Evolutionary conservation across 305 asterid genomes (phyloP).

Genomic region (Fraxinus dipetala): DNA sequence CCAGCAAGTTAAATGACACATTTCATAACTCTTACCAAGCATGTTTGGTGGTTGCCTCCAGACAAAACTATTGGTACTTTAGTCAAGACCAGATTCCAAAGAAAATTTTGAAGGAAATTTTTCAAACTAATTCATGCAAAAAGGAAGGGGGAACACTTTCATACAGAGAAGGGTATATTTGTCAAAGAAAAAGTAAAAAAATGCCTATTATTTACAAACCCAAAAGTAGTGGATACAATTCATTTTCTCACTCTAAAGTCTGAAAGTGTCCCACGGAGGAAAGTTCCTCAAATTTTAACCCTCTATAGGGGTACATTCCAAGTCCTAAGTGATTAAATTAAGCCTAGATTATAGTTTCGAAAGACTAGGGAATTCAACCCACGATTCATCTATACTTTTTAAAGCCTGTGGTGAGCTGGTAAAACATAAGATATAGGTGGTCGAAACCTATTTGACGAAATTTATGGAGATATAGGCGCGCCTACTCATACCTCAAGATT

Average conservation of each 20-base stretch:
- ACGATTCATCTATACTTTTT: neutral
- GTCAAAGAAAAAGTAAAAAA: neutral
- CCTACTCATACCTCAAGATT: conserved; percentile 63
- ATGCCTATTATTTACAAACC: neutral
- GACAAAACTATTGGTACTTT: neutral
- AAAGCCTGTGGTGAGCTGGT: neutral
- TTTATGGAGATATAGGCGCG: neutral
- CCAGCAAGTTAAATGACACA: neutral
- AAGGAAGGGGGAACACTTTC: neutral
- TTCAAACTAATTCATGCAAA: neutral
- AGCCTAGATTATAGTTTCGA: neutral
- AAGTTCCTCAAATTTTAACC: neutral
- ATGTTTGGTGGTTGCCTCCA: neutral
- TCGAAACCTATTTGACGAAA: neutral
- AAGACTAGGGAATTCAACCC: neutral
- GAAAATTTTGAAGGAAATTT: neutral
- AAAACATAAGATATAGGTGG: neutral
- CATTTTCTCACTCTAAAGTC: neutral
- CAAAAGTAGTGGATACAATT: neutral
- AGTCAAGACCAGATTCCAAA: neutral
- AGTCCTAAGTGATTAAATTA: neutral
- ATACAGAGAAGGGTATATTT: neutral
- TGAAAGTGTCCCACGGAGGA: neutral
- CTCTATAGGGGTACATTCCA: neutral
- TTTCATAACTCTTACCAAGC: neutral